Evolutionary conservation across 495 filamentous ascomycete species (phyloP).

Genomic region (Parmelia sp.): DNA sequence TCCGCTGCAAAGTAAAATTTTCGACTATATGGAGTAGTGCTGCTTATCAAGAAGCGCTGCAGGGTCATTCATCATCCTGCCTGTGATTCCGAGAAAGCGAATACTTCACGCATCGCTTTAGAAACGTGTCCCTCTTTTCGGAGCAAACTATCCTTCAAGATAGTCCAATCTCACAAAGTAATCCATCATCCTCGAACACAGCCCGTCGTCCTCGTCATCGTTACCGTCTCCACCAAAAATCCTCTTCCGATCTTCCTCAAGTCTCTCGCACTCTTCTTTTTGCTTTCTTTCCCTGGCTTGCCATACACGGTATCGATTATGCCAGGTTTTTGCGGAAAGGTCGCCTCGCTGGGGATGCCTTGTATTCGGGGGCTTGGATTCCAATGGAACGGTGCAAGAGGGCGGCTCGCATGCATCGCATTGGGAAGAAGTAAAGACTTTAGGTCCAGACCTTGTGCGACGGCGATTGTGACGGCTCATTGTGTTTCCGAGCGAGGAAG

Average conservation of each 20-base stretch:
- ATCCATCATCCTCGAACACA: conserved; percentile 25
- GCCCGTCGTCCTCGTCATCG: conserved; percentile 18
- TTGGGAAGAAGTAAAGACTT: background rate
- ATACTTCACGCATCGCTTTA: background rate
- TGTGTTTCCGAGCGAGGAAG: background rate
- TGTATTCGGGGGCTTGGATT: background rate
- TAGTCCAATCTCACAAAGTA: conserved; percentile 25
- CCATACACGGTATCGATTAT: conserved; percentile 24
- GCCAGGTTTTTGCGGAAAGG: conserved; percentile 22
- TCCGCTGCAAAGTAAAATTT: too few species aligned
- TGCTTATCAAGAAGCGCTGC: too few species aligned
- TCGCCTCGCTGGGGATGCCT: conserved; percentile 10
- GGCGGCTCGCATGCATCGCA: conserved; percentile 9
- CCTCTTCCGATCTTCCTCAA: conserved; percentile 20
- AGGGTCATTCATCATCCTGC: too few species aligned
- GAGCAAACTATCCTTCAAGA: conserved; percentile 3
- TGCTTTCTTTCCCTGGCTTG: conserved; percentile 19
- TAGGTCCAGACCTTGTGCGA: conserved; percentile 17
- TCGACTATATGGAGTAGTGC: too few species aligned
- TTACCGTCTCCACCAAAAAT: conserved; percentile 26
- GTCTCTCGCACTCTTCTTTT: conserved; percentile 21
- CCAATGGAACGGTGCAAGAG: background rate
- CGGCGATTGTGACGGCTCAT: conserved; percentile 28
- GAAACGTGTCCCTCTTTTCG: background rate
- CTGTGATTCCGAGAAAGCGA: too few species aligned